These are phyloP conservation scores for Tremella fuciformis DNA, from an alignment of 768 basidiomycete species.

Conservation along the genomic window DNA sequence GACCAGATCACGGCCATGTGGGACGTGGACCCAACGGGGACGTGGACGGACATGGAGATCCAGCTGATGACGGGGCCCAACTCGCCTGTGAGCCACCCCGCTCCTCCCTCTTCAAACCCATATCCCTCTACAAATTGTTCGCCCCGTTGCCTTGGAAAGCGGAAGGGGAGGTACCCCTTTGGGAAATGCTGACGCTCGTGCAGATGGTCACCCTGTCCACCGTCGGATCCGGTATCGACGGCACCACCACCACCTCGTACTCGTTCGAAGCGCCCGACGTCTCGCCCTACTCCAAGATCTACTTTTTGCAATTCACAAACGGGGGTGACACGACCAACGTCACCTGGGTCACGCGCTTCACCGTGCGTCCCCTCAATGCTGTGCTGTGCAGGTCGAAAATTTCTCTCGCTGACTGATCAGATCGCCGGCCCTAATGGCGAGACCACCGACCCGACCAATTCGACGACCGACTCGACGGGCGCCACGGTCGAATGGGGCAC, in stretches of 20 bases:
- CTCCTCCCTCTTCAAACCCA: too few species aligned
- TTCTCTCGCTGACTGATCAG: conserved; percentile 14
- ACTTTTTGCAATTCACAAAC: conserved; percentile 49
- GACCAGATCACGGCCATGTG: conserved; percentile 32
- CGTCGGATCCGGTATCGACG: conserved; percentile 40
- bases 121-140: too few species aligned
- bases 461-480: conserved; percentile 37
- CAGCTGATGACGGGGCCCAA: conserved; percentile 49
- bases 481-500: conserved; percentile 44
- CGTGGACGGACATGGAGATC: conserved; percentile 39
- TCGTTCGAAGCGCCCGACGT: conserved; percentile 39
- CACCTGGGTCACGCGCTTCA: conserved; percentile 49
- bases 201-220: conserved; percentile 15
- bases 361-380: conserved; percentile 30
- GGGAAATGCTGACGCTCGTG: not conserved
- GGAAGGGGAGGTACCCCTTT: not conserved
- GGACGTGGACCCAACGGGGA: conserved; percentile 34
- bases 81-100: conserved; percentile 28
- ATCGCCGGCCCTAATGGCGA: conserved; percentile 47
- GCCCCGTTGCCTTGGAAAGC: too few species aligned
- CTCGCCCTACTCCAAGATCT: conserved; percentile 45
- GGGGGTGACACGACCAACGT: conserved; percentile 28
- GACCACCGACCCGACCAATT: conserved; percentile 38
- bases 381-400: too few species aligned
- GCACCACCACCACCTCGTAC: conserved; percentile 31